A percentile compares a stretch with the other conserved stretches of the same genome.
Conservation (phyloP, 768 basidiomycete genomes). For the Lactarius psammicola region DNA sequence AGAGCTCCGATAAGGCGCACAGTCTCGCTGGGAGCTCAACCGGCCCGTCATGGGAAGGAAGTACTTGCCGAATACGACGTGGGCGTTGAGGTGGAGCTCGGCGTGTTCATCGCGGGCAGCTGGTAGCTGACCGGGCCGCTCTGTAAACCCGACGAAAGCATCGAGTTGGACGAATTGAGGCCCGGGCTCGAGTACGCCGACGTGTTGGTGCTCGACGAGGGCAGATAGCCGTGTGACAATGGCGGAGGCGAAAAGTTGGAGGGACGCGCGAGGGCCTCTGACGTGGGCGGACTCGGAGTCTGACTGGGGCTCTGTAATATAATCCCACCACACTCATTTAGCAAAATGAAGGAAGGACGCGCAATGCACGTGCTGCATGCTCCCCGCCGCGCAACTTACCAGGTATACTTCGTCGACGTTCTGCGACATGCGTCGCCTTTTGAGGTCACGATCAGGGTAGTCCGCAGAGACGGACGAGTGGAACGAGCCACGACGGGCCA, state of each 20-base stretch:
- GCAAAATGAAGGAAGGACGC: not conserved
- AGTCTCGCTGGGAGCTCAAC: constrained; percentile 34
- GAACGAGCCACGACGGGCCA: constrained; percentile 25
- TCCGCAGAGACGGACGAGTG: constrained; percentile 31
- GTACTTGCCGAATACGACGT: constrained; percentile 83
- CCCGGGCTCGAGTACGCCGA: constrained; percentile 27
- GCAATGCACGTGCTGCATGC: not conserved
- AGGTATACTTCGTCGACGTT: constrained; percentile 33
- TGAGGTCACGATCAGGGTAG: constrained; percentile 29
- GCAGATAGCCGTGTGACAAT: constrained; percentile 25
- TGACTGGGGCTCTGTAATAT: constrained; percentile 29
- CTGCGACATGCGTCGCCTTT: constrained; percentile 34
- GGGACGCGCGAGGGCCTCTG: constrained; percentile 29
- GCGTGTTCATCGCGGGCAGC: constrained; percentile 17
- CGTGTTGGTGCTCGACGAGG: constrained; percentile 24
- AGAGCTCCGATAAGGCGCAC: constrained; percentile 40
- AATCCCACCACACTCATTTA: not conserved
- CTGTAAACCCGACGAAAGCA: constrained; percentile 24
- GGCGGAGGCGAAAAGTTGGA: constrained; percentile 29
- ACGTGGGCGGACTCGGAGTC: constrained; percentile 35
- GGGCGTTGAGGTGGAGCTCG: constrained; percentile 28
- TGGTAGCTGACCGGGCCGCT: constrained; percentile 24
- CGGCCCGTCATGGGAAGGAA: constrained; percentile 41
- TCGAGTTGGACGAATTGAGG: constrained; percentile 21
- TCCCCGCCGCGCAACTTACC: constrained; percentile 23